Base-by-base conservation (phyloP, 345 rosid genomes). In the Tarenaya hassleriana region DNA sequence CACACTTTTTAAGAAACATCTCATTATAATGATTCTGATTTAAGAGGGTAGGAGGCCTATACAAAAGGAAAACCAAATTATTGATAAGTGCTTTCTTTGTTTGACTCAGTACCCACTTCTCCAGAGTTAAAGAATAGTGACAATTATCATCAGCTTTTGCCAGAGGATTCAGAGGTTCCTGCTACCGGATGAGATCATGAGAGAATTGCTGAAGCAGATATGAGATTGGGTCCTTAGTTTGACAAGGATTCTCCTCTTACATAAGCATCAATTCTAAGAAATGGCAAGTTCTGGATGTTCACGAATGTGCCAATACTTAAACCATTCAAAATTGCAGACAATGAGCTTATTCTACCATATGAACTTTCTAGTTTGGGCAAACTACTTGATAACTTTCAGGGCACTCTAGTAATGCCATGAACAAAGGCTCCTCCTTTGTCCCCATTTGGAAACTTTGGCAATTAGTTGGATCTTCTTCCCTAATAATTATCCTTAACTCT, bases 71-170 rank as follows among this genome's bases (percentile, higher is more conserved):
- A 60, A 10, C 10, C 8, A 16, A 43, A 20, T 33, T 16, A 32
- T 9, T 9, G 10, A 32, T 34, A 37, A 19, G 16, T 53, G 18
- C 1, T 39, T n/a, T 20, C 2, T 7, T 50, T 21, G 45, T 39
- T 16, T 43, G 34, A 51, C 41, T 61, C 58, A 27, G 20, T 7
- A 29, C 46, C n/a, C 34, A 12, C 19, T 41, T 60, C 40, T 50
- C 0, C 15, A 7, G 20, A 18, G 24, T n/a, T 50, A 31, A 19
- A 16, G 13, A 32, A 50, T 29, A 11, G 11, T 24, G 5, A 39
- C 12, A 39, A 53, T 16, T 15, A 14, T 13, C 5, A 39, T 35
- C 51, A 7, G 10, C 32, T 6, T 50, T 49, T 14, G 16, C 34
- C 34, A 33, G 44, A 4, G 33, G 9, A 31, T 34, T 34, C 35